Conservation (phyloP, 2,329 filamentous ascomycete genomes). For the Pseudogymnoascus verrucosus region DNA sequence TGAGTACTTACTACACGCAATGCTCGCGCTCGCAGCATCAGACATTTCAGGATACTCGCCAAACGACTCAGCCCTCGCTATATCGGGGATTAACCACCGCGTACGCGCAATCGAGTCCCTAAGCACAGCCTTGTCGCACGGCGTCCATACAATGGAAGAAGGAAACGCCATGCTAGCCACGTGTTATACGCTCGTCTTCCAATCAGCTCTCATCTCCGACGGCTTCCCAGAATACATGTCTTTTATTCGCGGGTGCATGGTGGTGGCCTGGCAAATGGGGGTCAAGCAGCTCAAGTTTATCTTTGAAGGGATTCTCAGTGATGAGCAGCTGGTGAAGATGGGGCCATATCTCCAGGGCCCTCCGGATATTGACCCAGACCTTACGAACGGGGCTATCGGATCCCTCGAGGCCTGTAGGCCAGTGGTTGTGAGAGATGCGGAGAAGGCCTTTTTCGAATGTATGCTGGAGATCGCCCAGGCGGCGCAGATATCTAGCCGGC, state of each 20-base stretch:
- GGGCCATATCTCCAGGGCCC: conserved; percentile 38
- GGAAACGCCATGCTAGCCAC: conserved; percentile 53
- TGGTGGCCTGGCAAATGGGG: conserved; percentile 50
- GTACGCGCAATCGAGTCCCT: conserved; percentile 55
- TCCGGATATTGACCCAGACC: conserved; percentile 37
- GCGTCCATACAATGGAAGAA: conserved; percentile 39
- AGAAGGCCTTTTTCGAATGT: conserved; percentile 39
- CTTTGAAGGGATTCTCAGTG: conserved; percentile 40
- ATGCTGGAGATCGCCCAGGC: conserved; percentile 37
- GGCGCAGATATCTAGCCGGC: conserved; percentile 19
- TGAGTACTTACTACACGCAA: conserved; percentile 62
- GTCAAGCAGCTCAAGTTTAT: conserved; percentile 38
- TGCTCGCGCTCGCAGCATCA: conserved; percentile 59
- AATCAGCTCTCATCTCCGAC: conserved; percentile 49
- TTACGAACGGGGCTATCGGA: conserved; percentile 39
- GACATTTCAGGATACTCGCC: conserved; percentile 29
- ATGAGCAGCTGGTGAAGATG: conserved; percentile 34
- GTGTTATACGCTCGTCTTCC: conserved; percentile 51
- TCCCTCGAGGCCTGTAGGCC: conserved; percentile 37
- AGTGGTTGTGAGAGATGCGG: conserved; percentile 36
- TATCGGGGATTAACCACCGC: conserved; percentile 46
- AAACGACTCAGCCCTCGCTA: background rate
- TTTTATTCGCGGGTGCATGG: conserved; percentile 49
- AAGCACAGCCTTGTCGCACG: conserved; percentile 27
- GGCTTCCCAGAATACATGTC: conserved; percentile 53